phyloP scores from a whole-genome alignment of 768 basidiomycete species.

The Tephrocybe sp. region DNA sequence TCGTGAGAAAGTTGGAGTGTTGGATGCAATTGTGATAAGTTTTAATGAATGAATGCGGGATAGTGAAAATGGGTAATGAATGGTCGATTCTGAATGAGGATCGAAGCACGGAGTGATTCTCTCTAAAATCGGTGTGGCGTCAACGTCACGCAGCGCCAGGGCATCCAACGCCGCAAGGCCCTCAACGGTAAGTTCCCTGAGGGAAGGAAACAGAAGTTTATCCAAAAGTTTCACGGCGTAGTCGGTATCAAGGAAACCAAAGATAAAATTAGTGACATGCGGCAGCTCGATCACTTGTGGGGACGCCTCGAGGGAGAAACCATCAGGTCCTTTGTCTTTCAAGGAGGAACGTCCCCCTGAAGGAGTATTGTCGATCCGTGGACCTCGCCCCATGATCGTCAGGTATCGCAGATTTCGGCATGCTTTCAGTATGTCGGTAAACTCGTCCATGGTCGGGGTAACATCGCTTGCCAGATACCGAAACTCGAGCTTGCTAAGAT shows the following conservation, averaged over 20 bases:
- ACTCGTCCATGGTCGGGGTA: constrained; percentile 49
- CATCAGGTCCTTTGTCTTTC: not conserved
- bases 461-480: constrained; percentile 57
- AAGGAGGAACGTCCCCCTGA: not conserved
- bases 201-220: constrained; percentile 32
- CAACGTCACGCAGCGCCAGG: constrained; percentile 21
- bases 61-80: constrained; percentile 13
- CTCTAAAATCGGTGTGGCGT: constrained; percentile 34
- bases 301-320: not conserved
- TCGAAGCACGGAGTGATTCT: constrained; percentile 21
- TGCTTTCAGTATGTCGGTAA: constrained; percentile 36
- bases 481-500: constrained; percentile 46
- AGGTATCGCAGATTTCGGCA: constrained; percentile 42
- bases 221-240: constrained; percentile 37
- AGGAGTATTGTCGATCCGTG: constrained; percentile 24
- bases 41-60: constrained; percentile 28
- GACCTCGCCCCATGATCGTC: constrained; percentile 53
- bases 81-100: not conserved
- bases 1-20: constrained; percentile 14
- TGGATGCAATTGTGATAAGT: constrained; percentile 26
- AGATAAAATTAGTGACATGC: constrained; percentile 29
- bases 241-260: constrained; percentile 43
- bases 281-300: constrained; percentile 22
- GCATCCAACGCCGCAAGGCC: constrained; percentile 38
- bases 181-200: constrained; percentile 40